Conservation (phyloP, 2,329 filamentous ascomycete species). For the Cyphellophora attinorum region DNA sequence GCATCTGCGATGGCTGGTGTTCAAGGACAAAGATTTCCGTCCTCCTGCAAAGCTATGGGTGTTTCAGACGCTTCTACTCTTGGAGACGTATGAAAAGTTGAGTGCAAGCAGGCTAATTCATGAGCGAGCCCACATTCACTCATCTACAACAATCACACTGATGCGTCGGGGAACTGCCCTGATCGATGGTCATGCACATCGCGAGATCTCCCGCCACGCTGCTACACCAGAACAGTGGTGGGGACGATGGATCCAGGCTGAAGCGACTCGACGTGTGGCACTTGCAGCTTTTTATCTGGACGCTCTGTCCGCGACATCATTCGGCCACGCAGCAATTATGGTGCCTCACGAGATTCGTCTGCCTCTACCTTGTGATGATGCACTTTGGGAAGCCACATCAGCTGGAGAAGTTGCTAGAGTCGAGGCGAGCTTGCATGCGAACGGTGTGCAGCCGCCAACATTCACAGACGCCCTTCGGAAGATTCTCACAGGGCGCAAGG, state of each 20-base stretch:
- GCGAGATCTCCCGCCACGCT: conserved; percentile 67
- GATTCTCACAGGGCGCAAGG: conserved; percentile 73
- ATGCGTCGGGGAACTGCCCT: conserved; percentile 88
- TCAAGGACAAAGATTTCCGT: conserved; percentile 79
- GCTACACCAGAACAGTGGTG: conserved; percentile 82
- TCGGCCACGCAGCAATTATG: conserved; percentile 94
- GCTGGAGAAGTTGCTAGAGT: conserved; percentile 76
- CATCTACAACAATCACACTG: conserved; percentile 84
- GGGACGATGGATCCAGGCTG: conserved; percentile 91
- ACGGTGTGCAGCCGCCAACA: conserved; percentile 72
- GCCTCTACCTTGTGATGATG: conserved; percentile 84
- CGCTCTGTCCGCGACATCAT: conserved; percentile 93
- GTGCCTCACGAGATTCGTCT: conserved; percentile 90
- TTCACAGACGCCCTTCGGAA: conserved; percentile 88
- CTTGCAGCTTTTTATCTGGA: conserved; percentile 94
- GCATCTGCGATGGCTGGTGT: conserved; percentile 88
- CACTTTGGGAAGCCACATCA: conserved; percentile 81
- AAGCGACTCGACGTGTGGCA: conserved; percentile 78
- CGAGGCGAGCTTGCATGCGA: conserved; percentile 68
- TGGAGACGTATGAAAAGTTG: conserved; percentile 95
- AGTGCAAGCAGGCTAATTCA: conserved; percentile 84
- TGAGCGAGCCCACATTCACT: conserved; percentile 89
- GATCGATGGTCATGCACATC: conserved; percentile 70
- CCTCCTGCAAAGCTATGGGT: conserved; percentile 93
- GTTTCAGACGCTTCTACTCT: conserved; percentile 77